Base-by-base conservation (phyloP, 2,329 filamentous ascomycete species). In the Neonectria hederae region DNA sequence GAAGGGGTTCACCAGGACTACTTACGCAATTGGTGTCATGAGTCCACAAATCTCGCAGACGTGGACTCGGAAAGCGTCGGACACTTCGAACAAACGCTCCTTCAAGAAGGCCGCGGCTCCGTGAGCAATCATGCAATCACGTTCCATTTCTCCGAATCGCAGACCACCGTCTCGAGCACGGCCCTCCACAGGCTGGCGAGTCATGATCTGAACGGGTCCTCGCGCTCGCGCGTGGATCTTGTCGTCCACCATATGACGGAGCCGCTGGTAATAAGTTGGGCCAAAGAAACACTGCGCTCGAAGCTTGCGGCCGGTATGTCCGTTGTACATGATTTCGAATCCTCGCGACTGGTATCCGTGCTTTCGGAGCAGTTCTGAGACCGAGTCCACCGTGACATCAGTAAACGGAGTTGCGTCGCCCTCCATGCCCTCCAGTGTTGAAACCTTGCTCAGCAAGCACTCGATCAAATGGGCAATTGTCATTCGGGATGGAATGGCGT, bases 101-200 rank as follows among this genome's bases (percentile, higher is more conserved):
- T 99, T 99, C 76, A 99, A 83, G 87, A 99, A 99, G 2, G 94
- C 91, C 59, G 93, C 95, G 4, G 97, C 96, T 77, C 96, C 96
- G 79, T 99, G 97, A n/a, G 97, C 94, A 84, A 99, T 99, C 96
- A 99, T 99, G 80, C 96, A 99, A 88, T 99, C 97, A 83, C 97
- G 95, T 82, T 99, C 97, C 96, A 99, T 99, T 86, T 99, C 96
- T 90, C 96, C 96, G 89, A 99, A 99, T 78, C 97, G 95, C 48
- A 99, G 87, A 84, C 96, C 96, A 87, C 96, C 96, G 78, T 99
- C 97, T 81, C 97, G 87, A 4, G 96, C 96, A 88, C 97, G 92
- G 91, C 96, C 96, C 82, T 99, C 96, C 14, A 99, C 96, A 19
- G 96, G 96, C 80, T 99, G 96, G 62, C 97, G 87, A 3, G 96